phyloP scores from a whole-genome alignment of 768 basidiomycete genomes.

The Inosperma sp. region DNA sequence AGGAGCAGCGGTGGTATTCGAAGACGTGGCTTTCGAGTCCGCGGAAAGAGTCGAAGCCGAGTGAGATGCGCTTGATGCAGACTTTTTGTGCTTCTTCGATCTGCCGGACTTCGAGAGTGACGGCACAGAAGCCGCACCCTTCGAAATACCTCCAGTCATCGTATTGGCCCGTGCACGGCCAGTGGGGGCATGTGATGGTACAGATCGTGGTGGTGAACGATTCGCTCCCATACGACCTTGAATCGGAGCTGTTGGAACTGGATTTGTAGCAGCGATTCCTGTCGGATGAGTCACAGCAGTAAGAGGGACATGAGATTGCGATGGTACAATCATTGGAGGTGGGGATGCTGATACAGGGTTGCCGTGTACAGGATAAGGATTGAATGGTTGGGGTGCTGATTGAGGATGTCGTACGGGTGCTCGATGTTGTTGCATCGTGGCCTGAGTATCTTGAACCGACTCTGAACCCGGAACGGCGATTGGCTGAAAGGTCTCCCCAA shows the following conservation, averaged over 20 bases:
- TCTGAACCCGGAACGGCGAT: neutral
- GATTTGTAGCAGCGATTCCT: neutral
- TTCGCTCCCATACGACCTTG: no score
- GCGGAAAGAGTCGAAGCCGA: neutral
- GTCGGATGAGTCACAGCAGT: neutral
- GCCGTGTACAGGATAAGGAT: constrained; percentile 2
- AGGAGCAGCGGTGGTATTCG: neutral
- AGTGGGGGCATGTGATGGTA: constrained; percentile 7
- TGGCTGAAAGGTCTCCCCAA: neutral
- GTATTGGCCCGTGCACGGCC: constrained; percentile 9
- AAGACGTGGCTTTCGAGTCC: neutral
- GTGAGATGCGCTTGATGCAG: constrained; percentile 6
- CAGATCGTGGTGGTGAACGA: constrained; percentile 3
- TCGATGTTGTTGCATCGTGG: neutral
- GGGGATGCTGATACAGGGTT: constrained; percentile 4
- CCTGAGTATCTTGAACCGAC: constrained; percentile 4
- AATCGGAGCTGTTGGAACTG: neutral
- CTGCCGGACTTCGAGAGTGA: constrained; percentile 1
- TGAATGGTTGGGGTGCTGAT: constrained; percentile 4
- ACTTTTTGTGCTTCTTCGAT: constrained; percentile 7
- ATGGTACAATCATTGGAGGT: constrained; percentile 12
- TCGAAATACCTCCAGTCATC: constrained; percentile 11
- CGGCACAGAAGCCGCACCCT: constrained; percentile 6
- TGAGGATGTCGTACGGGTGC: constrained; percentile 1
- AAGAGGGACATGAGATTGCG: constrained; percentile 4